Percentiles rank a stretch among this genome's conserved stretches.
Conservation (phyloP, 73 alveolate species). For the Effrenium voratum region DNA sequence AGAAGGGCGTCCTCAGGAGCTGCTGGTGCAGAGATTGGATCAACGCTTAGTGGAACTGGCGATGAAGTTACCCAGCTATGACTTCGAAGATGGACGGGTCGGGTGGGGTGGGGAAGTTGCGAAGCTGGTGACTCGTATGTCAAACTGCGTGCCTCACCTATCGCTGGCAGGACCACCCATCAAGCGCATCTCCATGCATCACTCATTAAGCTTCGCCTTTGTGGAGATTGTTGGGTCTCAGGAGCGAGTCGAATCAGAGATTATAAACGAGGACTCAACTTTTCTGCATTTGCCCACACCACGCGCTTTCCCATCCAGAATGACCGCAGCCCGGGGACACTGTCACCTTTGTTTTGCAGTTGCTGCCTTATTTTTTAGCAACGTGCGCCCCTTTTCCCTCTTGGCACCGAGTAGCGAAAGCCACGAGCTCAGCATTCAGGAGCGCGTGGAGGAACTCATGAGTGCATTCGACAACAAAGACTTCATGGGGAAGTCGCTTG, state of each 20-base stretch:
- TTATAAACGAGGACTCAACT: not conserved
- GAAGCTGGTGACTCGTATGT: not conserved
- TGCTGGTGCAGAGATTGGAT: conserved; percentile 34
- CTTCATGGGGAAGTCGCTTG: not conserved
- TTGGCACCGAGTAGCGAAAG: not conserved
- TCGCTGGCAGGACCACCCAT: not conserved
- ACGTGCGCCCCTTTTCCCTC: not conserved
- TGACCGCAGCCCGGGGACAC: too few species aligned
- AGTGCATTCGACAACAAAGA: too few species aligned
- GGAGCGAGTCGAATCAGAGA: not conserved
- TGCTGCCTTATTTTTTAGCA: not conserved
- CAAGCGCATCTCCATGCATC: conserved; percentile 45
- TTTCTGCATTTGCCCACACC: not conserved
- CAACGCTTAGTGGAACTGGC: conserved; percentile 39
- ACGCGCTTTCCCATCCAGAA: not conserved
- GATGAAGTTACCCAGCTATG: conserved; percentile 45
- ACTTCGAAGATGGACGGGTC: conserved; percentile 44
- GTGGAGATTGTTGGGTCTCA: conserved; percentile 2
- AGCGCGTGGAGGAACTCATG: not conserved
- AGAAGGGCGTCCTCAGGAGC: not conserved
- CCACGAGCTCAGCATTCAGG: not conserved
- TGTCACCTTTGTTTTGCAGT: not conserved
- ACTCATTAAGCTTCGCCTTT: conserved; percentile 44
- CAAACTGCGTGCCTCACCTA: not conserved
- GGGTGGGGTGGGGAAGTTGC: not conserved